Evolutionary conservation across 192 early-diverging fungal species (phyloP).

Genomic region (Coemansia aciculifera): DNA sequence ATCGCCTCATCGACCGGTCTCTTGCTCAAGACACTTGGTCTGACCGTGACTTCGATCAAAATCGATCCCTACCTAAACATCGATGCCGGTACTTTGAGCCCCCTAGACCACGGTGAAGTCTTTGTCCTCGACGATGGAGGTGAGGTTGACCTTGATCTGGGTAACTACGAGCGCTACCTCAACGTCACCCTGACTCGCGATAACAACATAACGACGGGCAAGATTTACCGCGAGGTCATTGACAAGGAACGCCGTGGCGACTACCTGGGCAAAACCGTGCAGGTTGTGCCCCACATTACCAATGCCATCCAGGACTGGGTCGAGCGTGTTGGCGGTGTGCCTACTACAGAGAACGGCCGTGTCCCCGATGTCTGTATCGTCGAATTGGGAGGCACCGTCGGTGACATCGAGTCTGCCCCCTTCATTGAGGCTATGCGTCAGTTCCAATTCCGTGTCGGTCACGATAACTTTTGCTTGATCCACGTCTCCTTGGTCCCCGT

Average conservation of each 20-base stretch:
- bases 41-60: conserved; percentile 96
- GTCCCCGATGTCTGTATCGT: conserved; percentile 96
- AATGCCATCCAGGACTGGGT: conserved; percentile 98
- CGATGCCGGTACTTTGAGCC: conserved; percentile 95
- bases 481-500: conserved; percentile 97
- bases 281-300: conserved; percentile 98
- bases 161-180: conserved; percentile 99
- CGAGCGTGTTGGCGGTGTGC: conserved; percentile 88
- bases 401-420: conserved; percentile 99
- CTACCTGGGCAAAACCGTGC: conserved; percentile 98
- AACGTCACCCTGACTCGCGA: conserved; percentile 89
- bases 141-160: conserved; percentile 98
- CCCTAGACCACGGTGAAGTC: conserved; percentile 98
- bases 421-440: conserved; percentile 99
- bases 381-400: conserved; percentile 97
- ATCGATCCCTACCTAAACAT: conserved; percentile 99
- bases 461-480: conserved; percentile 96
- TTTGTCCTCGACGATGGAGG: conserved; percentile 98
- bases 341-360: conserved; percentile 71
- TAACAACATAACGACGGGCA: conserved; percentile 99
- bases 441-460: conserved; percentile 99
- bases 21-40: conserved; percentile 87
- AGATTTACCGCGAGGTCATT: conserved; percentile 96
- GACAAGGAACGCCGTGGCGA: conserved; percentile 93
- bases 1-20: conserved; percentile 98